Evolutionary conservation across 495 filamentous ascomycete genomes (phyloP).

Genomic region (Daldinia grandis): DNA sequence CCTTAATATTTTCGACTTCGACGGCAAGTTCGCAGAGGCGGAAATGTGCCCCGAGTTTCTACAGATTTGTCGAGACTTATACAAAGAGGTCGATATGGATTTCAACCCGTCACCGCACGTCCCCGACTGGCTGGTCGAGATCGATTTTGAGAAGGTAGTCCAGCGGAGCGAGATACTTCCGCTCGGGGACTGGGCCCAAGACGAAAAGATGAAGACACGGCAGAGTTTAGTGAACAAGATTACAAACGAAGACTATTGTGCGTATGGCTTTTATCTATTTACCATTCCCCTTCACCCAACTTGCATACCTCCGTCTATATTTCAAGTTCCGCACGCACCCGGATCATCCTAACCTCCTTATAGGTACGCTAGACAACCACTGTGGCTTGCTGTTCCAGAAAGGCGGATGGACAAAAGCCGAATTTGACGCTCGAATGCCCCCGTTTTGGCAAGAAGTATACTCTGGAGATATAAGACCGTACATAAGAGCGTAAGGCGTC

Average conservation of each 20-base stretch:
- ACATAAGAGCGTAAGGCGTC: slow-evolving; percentile 41
- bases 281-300: not conserved
- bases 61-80: slow-evolving; percentile 49
- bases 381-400: slow-evolving; percentile 41
- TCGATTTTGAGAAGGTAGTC: slow-evolving; percentile 63
- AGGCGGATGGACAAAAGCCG: slow-evolving; percentile 38
- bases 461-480: slow-evolving; percentile 23
- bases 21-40: slow-evolving; percentile 62
- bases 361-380: slow-evolving; percentile 31
- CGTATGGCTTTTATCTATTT: not conserved
- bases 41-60: slow-evolving; percentile 53
- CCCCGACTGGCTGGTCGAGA: slow-evolving; percentile 56
- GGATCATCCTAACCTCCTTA: slow-evolving; percentile 11
- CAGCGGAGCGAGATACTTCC: slow-evolving; percentile 52
- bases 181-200: slow-evolving; percentile 42
- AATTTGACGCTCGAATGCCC: slow-evolving; percentile 36
- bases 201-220: slow-evolving; percentile 40
- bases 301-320: not conserved
- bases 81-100: slow-evolving; percentile 51
- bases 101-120: slow-evolving; percentile 48
- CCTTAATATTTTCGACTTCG: slow-evolving; percentile 62
- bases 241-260: slow-evolving; percentile 39
- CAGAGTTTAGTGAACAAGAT: slow-evolving; percentile 39
- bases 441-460: slow-evolving; percentile 35
- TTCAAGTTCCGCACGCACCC: not conserved